phyloP scores from a whole-genome alignment of 2,329 filamentous ascomycete species.

The Coleophoma crateriformis region DNA sequence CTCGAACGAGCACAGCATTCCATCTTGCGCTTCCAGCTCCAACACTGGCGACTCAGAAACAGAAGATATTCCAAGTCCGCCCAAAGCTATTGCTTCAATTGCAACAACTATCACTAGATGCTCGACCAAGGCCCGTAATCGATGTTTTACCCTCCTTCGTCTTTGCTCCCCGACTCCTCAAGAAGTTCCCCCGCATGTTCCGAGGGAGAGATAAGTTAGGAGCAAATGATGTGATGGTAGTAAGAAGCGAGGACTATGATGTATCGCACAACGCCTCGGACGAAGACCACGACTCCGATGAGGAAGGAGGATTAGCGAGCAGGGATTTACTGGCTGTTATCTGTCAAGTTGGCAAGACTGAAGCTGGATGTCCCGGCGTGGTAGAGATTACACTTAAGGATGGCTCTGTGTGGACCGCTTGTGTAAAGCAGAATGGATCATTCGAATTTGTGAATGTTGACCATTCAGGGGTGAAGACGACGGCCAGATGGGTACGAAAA shows the following conservation, averaged over 20 bases:
- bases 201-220: conserved; percentile 58
- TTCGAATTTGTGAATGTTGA: conserved; percentile 56
- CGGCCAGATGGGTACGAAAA: conserved; percentile 64
- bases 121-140: conserved; percentile 60
- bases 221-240: conserved; percentile 63
- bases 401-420: conserved; percentile 53
- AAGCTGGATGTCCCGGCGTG: conserved; percentile 31
- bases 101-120: conserved; percentile 56
- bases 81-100: conserved; percentile 68
- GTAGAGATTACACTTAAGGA: conserved; percentile 62
- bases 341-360: conserved; percentile 51
- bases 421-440: conserved; percentile 45
- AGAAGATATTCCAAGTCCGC: conserved; percentile 53
- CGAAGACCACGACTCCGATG: conserved; percentile 44
- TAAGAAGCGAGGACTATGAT: conserved; percentile 64
- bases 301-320: conserved; percentile 39
- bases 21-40: conserved; percentile 64
- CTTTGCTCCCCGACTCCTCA: conserved; percentile 51
- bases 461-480: conserved; percentile 52
- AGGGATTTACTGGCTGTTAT: conserved; percentile 63
- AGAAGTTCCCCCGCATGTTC: conserved; percentile 59
- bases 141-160: conserved; percentile 70
- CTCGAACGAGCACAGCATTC: conserved; percentile 56
- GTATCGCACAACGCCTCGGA: conserved; percentile 44
- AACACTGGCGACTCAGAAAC: conserved; percentile 46